phyloP scores from a whole-genome alignment of 108 stramenopile species.

The Cyclotella choctawhatcheeana region DNA sequence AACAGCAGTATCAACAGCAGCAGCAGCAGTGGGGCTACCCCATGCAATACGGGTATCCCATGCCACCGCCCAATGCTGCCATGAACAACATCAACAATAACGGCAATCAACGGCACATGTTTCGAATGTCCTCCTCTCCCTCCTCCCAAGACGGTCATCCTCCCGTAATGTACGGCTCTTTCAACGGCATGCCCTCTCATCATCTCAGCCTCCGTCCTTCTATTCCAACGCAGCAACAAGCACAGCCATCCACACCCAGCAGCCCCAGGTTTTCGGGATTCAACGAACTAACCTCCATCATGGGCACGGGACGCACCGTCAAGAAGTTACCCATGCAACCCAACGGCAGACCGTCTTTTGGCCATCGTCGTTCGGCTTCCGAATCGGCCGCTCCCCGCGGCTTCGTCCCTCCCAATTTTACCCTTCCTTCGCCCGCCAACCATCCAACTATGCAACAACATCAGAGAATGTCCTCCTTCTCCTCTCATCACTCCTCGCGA shows the following conservation, averaged over 20 bases:
- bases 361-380: constrained; percentile 1
- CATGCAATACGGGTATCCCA: constrained; percentile 1
- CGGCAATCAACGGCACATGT: not conserved
- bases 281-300: constrained; percentile 38
- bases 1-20: constrained; percentile 22
- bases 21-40: constrained; percentile 14
- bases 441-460: not conserved
- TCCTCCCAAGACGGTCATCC: constrained; percentile 1
- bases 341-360: not conserved
- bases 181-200: not conserved
- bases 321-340: not conserved
- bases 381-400: constrained; percentile 12
- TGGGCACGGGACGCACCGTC: constrained; percentile 15
- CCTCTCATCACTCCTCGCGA: constrained; percentile 10
- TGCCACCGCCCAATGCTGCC: not conserved
- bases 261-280: constrained; percentile 28
- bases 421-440: not conserved
- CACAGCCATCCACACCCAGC: no score
- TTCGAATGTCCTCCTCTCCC: constrained; percentile 5
- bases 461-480: constrained; percentile 4
- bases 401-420: not conserved
- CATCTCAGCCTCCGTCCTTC: constrained; percentile 16
- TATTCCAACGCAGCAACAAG: not conserved
- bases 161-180: constrained; percentile 15
- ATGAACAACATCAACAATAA: not conserved